Evolutionary conservation across 805 yeast genomes (phyloP), one percentile per base, ranked within the genome.

Genomic region (Starmerella floricola): DNA sequence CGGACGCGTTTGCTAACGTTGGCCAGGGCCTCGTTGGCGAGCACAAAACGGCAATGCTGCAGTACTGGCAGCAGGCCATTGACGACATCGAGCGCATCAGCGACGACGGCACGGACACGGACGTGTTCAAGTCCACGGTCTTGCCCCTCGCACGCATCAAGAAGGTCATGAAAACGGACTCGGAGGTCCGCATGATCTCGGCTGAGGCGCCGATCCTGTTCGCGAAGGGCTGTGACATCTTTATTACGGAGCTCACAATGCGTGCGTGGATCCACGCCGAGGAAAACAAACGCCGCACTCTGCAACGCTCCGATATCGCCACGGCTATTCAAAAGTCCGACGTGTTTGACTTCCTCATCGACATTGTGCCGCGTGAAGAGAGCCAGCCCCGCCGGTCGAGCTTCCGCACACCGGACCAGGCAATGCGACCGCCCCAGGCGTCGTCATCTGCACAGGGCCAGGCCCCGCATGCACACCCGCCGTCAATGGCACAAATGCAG

Each of bases 221-320:
- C 65, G 97, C 98, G 36, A 91, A 91, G 61, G 97, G 97, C 1
- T 91, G 98, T 63, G 99, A 91, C 59, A 78, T 91, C 28, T 91
- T 91, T 62, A 88, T 91, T 53, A 87, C 98, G 1, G 99, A 91
- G 60, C 67, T 91, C 42, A 87, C 99, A 12, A 87, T 91, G 95
- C 71, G 99, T 45, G 96, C 98, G 6, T 91, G 98, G 98, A 85
- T 91, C 48, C 95, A 87, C 55, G 95, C 97, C 2, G 97, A 91
- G 61, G 95, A 85, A 56, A 84, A 84, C 64, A 91, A 91, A 59
- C 73, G 99, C 51, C 66, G 99, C 47, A 91, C 99, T 4, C 65
- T 91, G 45, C 99, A 91, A 60, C 82, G 86, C 56, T 76, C 85
- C 1, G 99, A 91, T 58, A 86, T 91, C 48, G 94, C 95, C 2